phyloP scores from a whole-genome alignment of 139 green algal genomes.

The Chlamydomonas sp. region DNA sequence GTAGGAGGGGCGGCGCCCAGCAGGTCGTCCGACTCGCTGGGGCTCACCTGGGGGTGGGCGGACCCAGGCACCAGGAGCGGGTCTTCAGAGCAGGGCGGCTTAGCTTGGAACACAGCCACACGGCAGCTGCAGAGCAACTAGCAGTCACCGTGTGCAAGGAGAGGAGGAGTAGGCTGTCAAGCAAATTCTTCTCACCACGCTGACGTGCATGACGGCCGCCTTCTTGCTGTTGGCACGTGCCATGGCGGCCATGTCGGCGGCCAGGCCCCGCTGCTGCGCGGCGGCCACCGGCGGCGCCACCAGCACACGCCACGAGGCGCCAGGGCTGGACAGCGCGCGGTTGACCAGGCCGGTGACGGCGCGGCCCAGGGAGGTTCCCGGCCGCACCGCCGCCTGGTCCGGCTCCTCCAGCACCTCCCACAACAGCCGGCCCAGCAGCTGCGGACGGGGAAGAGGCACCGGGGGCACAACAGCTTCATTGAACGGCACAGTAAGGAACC shows the following conservation, averaged over 20 bases:
- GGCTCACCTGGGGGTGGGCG: too few species aligned
- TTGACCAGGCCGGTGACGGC: neutral
- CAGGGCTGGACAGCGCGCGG: neutral
- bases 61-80: too few species aligned
- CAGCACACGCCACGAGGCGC: neutral
- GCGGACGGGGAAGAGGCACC: neutral
- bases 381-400: too few species aligned
- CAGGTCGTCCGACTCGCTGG: too few species aligned
- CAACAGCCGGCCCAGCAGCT: neutral
- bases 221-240: neutral
- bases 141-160: neutral
- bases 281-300: neutral
- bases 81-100: too few species aligned
- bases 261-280: neutral
- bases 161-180: neutral
- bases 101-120: too few species aligned
- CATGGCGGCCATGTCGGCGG: neutral
- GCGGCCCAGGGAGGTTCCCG: too few species aligned
- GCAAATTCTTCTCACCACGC: neutral
- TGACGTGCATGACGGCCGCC: slow-evolving; percentile 17
- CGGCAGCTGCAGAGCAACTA: too few species aligned
- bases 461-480: too few species aligned
- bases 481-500: too few species aligned
- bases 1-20: neutral
- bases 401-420: slow-evolving; percentile 20